Evolutionary conservation across 345 rosid species (phyloP), one percentile per base, ranked within the genome.

Genomic region (Trapa incisa): DNA sequence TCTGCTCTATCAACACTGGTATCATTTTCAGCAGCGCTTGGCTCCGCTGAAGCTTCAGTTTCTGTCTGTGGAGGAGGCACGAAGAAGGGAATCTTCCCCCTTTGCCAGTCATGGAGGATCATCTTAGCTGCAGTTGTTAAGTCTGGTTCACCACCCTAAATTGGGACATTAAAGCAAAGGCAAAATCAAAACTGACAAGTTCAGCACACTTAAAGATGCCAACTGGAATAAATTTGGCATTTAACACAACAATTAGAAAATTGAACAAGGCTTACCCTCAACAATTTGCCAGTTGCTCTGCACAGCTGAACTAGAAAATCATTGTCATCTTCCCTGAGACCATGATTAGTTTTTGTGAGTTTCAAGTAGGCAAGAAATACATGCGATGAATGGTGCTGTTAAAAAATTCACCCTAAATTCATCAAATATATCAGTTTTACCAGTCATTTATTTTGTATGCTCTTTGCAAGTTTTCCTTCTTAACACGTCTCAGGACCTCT

Each of bases 81-180:
- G 47, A 89, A 92, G 82, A 89, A 89, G 35, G 98, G 97, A 70
- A 92, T 88, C 66, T 61, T 84, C 37, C 98, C 98, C 70, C 98
- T 84, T 78, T 92, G 98, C 98, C 98, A 88, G 77, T 92, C 98
- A 62, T 92, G 98, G 52, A 92, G 97, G 57, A 92, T 71, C 98
- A 89, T 92, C 85, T 89, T 92, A 1, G 96, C 96, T 12, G 82
- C 97, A 3, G 98, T 90, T 72, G 70, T 85, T 69, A 80, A 69
- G 73, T 92, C 96, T 47, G 96, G 96, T 78, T 92, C 98, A 47
- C 96, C 98, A 47, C 96, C 98, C 96, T 92, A 77, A 7, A 72
- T 22, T 53, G 15, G 37, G 63, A 58, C 1, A 11, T 58, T 32
- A 33, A 35, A 58, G 63, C 29, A 22, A 22, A 22, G 0, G 29